Evolutionary conservation across 352 stramenopile genomes (phyloP), one percentile per base, ranked within the genome.

Genomic region (Phytophthora boehmeriae): DNA sequence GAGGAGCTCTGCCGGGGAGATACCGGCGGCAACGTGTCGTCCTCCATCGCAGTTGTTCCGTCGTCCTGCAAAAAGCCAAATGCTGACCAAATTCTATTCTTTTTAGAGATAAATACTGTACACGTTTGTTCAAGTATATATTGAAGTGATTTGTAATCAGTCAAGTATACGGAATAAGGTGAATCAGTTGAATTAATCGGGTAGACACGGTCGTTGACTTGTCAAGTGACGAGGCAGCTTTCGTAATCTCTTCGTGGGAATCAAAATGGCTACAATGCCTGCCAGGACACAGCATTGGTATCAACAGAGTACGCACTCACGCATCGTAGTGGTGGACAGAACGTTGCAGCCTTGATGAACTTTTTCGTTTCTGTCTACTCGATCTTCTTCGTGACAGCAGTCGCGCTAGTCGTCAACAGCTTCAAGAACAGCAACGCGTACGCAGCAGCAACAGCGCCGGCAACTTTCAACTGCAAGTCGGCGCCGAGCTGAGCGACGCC

Each of bases 381-480:
- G 28, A 11, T 72, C 28, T 67, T 67, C 48, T 74, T 63, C 8
- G 27, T 17, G 2, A 39, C 13, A 13, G 34, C 9, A 23, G 50
- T 16, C 16, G 39, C 45, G n/a, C 38, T 63, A 44, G 16, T 54
- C 34, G 44, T 8, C 19, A 63, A 44, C 6, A 74, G 32, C 22
- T 88, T 88, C 43, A 86, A 27, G 25, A 90, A 50, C 35, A 90
- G 65, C 32, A 75, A 56, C 34, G 38, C 32, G 66, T 88, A 88
- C 14, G 71, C 80, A 16, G 68, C 68, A 13, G 28, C 66, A 22
- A 79, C 68, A 14, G 76, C 68, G 42, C 44, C 60, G 0, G 66
- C 72, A 30, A 90, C 63, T 47, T 76, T 76, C 36, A 81, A 57
- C 64, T 88, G 80, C 54, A 78, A 70, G 44, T 80, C 62, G 11